Base-by-base conservation (phyloP, 768 basidiomycete species). In the Suillus occidentalis region DNA sequence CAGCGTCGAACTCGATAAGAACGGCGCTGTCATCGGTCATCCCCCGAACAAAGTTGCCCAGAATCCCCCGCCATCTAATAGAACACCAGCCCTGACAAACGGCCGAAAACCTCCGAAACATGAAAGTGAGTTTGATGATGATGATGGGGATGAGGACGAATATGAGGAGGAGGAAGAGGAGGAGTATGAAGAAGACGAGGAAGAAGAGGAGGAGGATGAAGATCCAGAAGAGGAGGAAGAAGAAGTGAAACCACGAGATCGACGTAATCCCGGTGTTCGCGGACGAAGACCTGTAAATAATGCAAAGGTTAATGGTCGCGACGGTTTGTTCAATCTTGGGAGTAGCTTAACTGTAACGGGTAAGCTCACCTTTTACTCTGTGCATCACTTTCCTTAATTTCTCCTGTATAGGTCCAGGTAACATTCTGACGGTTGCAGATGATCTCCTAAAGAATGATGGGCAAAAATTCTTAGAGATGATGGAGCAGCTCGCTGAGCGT, bases 401-500 rank as follows among this genome's bases (percentile, higher is more conserved):
- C 67, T 67, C 68, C 69, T 65, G 64, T 59, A 57, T 69, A 91
- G 90, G 89, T 63, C 89, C 89, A 76, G 95, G 94, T 72, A 96
- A 95, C 72, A 98, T 99, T 75, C 84, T 99, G 53, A 99, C 97
- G 25, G 97, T 99, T 61, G 97, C 97, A 55, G 97, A 99, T 74
- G 97, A 99, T 79, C 86, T 99, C 53, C 84, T 99, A 71, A 97
- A 97, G 83, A 99, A 99, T 72, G 96, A 99, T 72, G 97, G 97
- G 2, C 94, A 95, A 72, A 98, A 97, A 81, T 99, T 99, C 81
- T 81, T 99, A 71, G 97, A 99, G 82, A 99, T 99, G 97, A 99
- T 99, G 97, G 97, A 99, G 76, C 95, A 97, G 78, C 85, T 99
- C 22, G 96, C 97, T 0, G 95, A 97, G 73, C 86, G 94, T 59